phyloP scores from a whole-genome alignment of 495 filamentous ascomycete species.

The Daldinia childiae region DNA sequence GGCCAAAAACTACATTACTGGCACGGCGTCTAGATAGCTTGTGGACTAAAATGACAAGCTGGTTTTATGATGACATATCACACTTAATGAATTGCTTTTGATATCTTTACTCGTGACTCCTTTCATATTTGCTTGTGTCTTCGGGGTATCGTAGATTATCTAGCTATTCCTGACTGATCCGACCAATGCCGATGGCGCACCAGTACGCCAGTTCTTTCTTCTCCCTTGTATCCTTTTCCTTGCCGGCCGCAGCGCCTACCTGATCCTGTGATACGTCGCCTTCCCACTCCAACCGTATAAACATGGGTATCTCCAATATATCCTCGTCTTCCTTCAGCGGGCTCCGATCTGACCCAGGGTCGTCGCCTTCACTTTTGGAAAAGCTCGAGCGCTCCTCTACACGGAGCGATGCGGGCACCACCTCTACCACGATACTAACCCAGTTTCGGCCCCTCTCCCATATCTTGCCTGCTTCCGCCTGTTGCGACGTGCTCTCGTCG shows the following conservation, averaged over 20 bases:
- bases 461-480: conserved; percentile 89
- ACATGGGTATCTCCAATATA: conserved; percentile 93
- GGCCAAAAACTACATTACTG: conserved; percentile 38
- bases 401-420: conserved; percentile 73
- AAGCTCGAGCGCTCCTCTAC: conserved; percentile 24
- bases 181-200: conserved; percentile 89
- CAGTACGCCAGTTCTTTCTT: conserved; percentile 90
- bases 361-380: conserved; percentile 35
- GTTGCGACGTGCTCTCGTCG: conserved; percentile 56
- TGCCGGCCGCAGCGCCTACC: conserved; percentile 49
- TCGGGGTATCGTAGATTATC: conserved; percentile 47
- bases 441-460: conserved; percentile 96
- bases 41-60: conserved; percentile 35
- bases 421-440: conserved; percentile 90
- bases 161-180: conserved; percentile 62
- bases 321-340: conserved; percentile 77
- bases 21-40: conserved; percentile 44
- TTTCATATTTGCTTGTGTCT: conserved; percentile 6
- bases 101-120: background rate
- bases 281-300: conserved; percentile 93
- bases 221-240: conserved; percentile 58
- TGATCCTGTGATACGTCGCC: conserved; percentile 77
- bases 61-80: conserved; percentile 34
- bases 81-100: conserved; percentile 15
- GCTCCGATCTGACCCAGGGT: conserved; percentile 23